These are phyloP conservation scores for Rhododendron henanense DNA, from an alignment of 148 eudicot species.

Conservation along the genomic window DNA sequence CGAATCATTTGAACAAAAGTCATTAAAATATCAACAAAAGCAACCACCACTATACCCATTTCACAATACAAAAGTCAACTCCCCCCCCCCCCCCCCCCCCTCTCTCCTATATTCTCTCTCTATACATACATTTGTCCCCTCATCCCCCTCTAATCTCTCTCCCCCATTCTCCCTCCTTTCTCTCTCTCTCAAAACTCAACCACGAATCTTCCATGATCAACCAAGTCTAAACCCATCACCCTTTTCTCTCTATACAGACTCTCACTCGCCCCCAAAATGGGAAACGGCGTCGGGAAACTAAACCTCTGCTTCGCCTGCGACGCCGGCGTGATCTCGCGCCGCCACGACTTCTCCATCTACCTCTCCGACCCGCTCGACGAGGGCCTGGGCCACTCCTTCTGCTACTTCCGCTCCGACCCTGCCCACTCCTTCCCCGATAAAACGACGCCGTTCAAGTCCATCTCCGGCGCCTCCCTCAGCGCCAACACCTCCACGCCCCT, in stretches of 20 bases:
- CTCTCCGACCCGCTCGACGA: constrained; percentile 37
- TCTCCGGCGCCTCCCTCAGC: constrained; percentile 67
- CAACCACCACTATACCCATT: background rate
- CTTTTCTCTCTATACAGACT: background rate
- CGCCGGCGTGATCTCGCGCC: constrained; percentile 53
- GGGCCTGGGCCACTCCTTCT: constrained; percentile 55
- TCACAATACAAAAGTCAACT: background rate
- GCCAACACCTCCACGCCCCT: constrained; percentile 63
- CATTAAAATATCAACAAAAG: background rate
- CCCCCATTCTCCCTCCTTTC: background rate
- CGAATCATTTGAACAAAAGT: background rate
- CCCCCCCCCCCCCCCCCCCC: background rate
- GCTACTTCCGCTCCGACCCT: constrained; percentile 47
- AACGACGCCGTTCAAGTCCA: constrained; percentile 36
- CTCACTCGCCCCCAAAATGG: constrained; percentile 37
- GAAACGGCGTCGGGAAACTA: constrained; percentile 68
- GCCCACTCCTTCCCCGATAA: background rate
- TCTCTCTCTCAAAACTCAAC: background rate
- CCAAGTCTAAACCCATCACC: background rate
- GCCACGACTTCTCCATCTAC: constrained; percentile 41
- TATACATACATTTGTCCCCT: background rate
- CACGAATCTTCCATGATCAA: background rate
- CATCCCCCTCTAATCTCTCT: background rate
- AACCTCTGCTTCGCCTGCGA: constrained; percentile 58
- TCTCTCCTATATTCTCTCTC: background rate